Percentiles rank a stretch among this genome's conserved stretches.
Evolutionary conservation across 208 protist genomes (phyloP).

Genomic region (Leishmania gerbilli): DNA sequence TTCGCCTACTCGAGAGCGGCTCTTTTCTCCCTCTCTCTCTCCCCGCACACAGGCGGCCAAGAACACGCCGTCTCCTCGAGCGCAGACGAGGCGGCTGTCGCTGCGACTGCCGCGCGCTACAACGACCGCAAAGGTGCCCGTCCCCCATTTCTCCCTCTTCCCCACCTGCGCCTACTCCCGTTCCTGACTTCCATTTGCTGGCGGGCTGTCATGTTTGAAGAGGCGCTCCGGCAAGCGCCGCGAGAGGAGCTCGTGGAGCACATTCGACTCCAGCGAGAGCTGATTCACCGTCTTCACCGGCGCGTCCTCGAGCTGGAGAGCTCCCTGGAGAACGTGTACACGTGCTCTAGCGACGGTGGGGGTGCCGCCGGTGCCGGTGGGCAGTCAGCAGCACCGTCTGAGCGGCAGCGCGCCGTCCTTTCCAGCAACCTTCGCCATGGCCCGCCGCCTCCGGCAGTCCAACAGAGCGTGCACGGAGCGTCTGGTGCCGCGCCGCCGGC

Average conservation of each 20-base stretch:
- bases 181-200: background rate
- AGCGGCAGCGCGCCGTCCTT: background rate
- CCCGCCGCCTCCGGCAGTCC: background rate
- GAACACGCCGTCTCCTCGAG: background rate
- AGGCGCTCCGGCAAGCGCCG: constrained; percentile 37
- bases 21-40: background rate
- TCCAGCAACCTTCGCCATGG: background rate
- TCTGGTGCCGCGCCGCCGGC: background rate
- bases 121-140: background rate
- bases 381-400: background rate
- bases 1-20: background rate
- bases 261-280: constrained; percentile 54
- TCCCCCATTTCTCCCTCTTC: background rate
- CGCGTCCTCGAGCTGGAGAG: constrained; percentile 59
- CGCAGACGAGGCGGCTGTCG: background rate
- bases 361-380: background rate
- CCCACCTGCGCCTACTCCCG: background rate
- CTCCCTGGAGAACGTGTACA: constrained; percentile 16
- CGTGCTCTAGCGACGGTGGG: background rate
- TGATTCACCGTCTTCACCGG: constrained; percentile 63
- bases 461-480: background rate
- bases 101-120: background rate
- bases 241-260: constrained; percentile 63
- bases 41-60: background rate
- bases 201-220: constrained; percentile 25